Evolutionary conservation across 176 grass and related monocot genomes (phyloP).

Genomic region (Otatea glauca): DNA sequence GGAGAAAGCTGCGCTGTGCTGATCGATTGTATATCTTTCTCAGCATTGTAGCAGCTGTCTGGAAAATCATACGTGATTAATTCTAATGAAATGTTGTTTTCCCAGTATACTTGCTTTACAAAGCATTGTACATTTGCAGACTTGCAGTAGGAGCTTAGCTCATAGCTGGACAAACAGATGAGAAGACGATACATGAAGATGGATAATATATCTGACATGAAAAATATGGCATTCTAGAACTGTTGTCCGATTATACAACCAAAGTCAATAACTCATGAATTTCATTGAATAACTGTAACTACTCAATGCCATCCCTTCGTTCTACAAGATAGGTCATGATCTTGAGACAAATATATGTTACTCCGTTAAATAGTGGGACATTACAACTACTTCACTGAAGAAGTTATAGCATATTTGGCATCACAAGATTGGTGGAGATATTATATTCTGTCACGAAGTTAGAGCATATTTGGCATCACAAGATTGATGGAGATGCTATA

Average conservation of each 20-base stretch:
- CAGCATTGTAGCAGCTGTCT: too few relatives aligned
- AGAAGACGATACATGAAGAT: neutral
- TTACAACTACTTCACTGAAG: neutral
- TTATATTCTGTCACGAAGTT: neutral
- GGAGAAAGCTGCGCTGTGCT: too few relatives aligned
- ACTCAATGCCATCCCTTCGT: neutral
- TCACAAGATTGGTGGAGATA: neutral
- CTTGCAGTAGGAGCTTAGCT: neutral
- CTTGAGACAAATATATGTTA: neutral
- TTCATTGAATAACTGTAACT: neutral
- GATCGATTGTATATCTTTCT: too few relatives aligned
- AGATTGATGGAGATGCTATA: conserved; percentile 15
- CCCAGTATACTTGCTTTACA: neutral
- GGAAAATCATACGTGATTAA: neutral
- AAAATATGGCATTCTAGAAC: neutral
- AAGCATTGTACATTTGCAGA: neutral
- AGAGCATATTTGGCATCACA: neutral
- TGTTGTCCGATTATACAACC: neutral
- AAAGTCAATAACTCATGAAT: neutral
- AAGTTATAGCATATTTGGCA: neutral
- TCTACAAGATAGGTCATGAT: neutral
- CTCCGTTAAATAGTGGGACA: neutral
- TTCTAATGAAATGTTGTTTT: neutral
- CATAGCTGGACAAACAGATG: neutral
- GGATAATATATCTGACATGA: neutral